phyloP scores from a whole-genome alignment of 2,329 filamentous ascomycete genomes.

The Mariannaea elegans region DNA sequence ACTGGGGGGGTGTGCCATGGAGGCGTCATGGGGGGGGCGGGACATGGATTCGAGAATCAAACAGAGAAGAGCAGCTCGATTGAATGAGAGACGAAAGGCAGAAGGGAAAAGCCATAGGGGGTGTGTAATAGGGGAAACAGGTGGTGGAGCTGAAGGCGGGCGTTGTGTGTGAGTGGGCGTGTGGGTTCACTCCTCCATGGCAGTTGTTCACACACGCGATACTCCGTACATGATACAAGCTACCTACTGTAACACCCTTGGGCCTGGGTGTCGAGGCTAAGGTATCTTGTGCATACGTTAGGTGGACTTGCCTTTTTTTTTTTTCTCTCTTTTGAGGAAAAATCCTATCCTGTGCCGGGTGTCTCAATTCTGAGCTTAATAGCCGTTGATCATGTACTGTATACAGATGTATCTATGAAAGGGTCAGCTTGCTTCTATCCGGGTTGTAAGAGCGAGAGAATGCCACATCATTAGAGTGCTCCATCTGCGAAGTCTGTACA shows the following conservation, averaged over 20 bases:
- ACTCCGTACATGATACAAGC: background rate
- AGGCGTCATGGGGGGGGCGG: conserved; percentile 28
- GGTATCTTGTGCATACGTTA: background rate
- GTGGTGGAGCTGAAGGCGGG: conserved; percentile 27
- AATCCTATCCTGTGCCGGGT: no score
- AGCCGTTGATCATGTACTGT: no score
- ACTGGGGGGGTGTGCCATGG: conserved; percentile 20
- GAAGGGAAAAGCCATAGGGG: conserved; percentile 1
- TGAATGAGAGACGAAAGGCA: conserved; percentile 16
- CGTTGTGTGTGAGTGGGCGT: background rate
- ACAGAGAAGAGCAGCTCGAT: conserved; percentile 15
- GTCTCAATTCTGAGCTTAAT: no score
- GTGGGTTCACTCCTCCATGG: background rate
- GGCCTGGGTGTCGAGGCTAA: conserved; percentile 11
- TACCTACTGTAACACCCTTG: background rate
- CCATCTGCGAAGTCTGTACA: no score
- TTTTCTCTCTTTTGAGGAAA: no score
- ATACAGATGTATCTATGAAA: no score
- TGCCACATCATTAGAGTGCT: no score
- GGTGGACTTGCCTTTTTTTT: conserved; percentile 1
- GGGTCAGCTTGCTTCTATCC: no score
- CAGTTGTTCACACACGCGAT: background rate
- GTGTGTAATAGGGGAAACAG: conserved; percentile 7
- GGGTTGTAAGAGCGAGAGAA: no score
- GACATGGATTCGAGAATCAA: conserved; percentile 24